Evolutionary conservation across 2,329 filamentous ascomycete species (phyloP), one percentile per base, ranked within the genome.

Genomic region (Fusarium xyrophilum): DNA sequence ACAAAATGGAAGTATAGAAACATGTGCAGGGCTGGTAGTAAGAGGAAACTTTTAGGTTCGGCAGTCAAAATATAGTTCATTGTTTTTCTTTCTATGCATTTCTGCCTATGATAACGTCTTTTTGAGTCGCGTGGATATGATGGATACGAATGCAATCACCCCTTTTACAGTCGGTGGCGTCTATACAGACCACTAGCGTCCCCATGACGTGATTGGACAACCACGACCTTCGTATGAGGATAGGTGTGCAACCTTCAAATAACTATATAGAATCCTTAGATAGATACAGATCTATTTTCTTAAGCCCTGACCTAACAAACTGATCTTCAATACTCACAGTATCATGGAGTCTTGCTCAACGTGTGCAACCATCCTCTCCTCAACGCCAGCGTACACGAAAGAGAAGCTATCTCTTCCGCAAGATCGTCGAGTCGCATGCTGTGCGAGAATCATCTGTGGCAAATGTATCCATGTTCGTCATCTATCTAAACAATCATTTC

Each of bases 391-490:
- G 35, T 80, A 82, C 30, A 83, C 83, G 82, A 39, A 89, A 90
- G 80, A 92, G 90, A 75, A 65, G 17, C 39, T 53, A 38, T 83
- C 86, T 17, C 79, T 86, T 5, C 82, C 85, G 28, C 81, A 84
- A 48, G 85, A 90, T 74, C 86, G 90, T 53, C 81, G 84, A 64
- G 82, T 93, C 32, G 83, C 84, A 35, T 95, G 92, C 77, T 95
- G 92, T 77, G 82, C 81, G 44, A 85, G 92, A 56, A 82, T 88
- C 39, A 91, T 95, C 73, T 96, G 92, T 78, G 87, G 88, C 19
- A 82, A 82, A 64, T 95, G 92, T 78, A 86, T 92, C 72, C 80
- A 86, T 75, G 89, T 88, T 76, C 48, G 84, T 79, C 56, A 62
- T 60, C 52, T 43, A 36, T 35, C 30, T 51, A 44, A 19, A 28